phyloP scores from a whole-genome alignment of 2,329 filamentous ascomycete species.

The Ophiosphaerella korrae region DNA sequence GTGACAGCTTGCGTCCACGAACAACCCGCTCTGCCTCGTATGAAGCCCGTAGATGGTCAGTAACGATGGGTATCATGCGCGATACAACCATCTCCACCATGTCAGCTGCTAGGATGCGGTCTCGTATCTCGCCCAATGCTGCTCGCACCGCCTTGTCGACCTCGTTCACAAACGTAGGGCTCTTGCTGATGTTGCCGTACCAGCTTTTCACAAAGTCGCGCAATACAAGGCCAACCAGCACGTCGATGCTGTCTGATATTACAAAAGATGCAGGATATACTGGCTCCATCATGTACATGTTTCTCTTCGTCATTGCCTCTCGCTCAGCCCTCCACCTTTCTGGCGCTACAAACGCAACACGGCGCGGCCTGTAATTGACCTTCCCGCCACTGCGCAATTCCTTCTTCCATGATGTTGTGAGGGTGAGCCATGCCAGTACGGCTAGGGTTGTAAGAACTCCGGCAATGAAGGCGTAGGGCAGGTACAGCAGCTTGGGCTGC shows the following conservation, averaged over 20 bases:
- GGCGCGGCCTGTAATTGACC: constrained; percentile 48
- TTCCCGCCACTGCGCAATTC: constrained; percentile 48
- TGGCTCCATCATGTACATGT: constrained; percentile 67
- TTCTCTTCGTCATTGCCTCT: constrained; percentile 66
- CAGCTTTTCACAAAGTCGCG: constrained; percentile 87
- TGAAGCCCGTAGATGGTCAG: constrained; percentile 86
- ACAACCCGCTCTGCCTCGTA: constrained; percentile 87
- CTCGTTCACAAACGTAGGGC: constrained; percentile 80
- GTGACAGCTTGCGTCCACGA: constrained; percentile 83
- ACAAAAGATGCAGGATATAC: constrained; percentile 77
- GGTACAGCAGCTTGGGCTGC: constrained; percentile 81
- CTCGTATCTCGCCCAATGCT: constrained; percentile 72
- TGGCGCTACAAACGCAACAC: constrained; percentile 64
- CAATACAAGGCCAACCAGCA: constrained; percentile 74
- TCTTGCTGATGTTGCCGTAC: constrained; percentile 85
- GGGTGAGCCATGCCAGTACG: constrained; percentile 62
- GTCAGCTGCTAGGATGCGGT: constrained; percentile 76
- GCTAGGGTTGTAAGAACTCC: constrained; percentile 65
- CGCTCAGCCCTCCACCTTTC: constrained; percentile 73
- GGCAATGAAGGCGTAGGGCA: constrained; percentile 79
- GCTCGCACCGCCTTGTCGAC: constrained; percentile 80
- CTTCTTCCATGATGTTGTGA: constrained; percentile 61
- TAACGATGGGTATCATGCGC: constrained; percentile 84
- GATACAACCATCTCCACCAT: constrained; percentile 82
- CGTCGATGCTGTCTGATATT: constrained; percentile 80